Evolutionary conservation across 495 filamentous ascomycete genomes (phyloP), one percentile per base, ranked within the genome.

Genomic region (Staphylotrichum longicolle): DNA sequence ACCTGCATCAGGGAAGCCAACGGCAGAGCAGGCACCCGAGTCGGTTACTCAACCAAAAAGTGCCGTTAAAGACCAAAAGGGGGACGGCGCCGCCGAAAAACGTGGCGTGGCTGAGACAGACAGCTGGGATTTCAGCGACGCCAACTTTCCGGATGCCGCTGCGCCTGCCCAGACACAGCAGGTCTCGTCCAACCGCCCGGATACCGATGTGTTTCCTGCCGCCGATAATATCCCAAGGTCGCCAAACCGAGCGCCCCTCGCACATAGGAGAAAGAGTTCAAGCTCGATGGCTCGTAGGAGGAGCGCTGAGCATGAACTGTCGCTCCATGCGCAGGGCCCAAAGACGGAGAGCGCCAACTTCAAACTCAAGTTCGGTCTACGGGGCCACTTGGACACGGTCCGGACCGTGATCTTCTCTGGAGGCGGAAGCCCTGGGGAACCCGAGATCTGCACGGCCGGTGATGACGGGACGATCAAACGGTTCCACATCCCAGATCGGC

Each of bases 391-490:
- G 4, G 93, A 98, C 74, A 90, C 94, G 39, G 89, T 98, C 11
- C 86, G 94, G 20, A 89, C 91, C 10, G 89, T 96, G 55, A 92
- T 96, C 62, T 98, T 98, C 75, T 97, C 91, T 7, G 95, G 94
- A 8, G 93, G 93, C 40, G 94, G 94, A 49, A 96, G 90, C 70
- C 91, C 91, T 5, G 88, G 90, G 7, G 94, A 98, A 70, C 94
- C 94, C 0, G 94, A 98, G 73, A 93, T 98, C 52, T 97, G 93
- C 72, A 98, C 95, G 3, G 89, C 90, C 54, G 93, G 95, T 57
- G 94, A 98, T 70, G 94, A 98, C 70, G 93, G 93, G 51, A 86
- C 89, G 52, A 88, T 98, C 71, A 98, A 98, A 72, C 85, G 94
- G 60, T 98, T 96, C 89, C 93, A 96, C 63, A 91, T 98, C 39